Evolutionary conservation across 768 basidiomycete species (phyloP).

Genomic region (Termitomyces sp.): DNA sequence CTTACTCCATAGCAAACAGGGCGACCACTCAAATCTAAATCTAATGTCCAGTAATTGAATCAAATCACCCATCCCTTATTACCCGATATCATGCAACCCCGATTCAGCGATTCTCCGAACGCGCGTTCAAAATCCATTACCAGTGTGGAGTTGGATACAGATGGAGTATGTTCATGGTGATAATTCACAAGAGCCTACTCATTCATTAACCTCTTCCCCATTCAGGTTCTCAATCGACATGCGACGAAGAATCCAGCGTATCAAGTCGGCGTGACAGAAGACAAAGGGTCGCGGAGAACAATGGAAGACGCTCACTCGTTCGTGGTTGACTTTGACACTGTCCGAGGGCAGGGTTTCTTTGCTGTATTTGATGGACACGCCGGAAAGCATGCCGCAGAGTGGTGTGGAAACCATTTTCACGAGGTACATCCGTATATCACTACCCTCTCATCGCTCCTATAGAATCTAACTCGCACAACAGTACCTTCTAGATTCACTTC

Average conservation of each 20-base stretch:
- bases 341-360: conserved; percentile 96
- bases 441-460: background rate
- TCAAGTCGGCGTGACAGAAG: conserved; percentile 73
- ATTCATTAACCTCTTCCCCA: background rate
- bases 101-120: conserved; percentile 62
- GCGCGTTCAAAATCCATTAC: conserved; percentile 82
- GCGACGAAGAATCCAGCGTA: conserved; percentile 63
- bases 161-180: conserved; percentile 52
- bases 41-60: background rate
- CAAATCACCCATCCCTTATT: background rate
- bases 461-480: conserved; percentile 1
- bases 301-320: conserved; percentile 99
- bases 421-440: conserved; percentile 47
- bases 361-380: conserved; percentile 99
- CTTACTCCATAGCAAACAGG: background rate
- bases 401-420: conserved; percentile 97
- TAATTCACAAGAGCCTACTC: background rate
- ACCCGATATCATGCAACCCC: conserved; percentile 26
- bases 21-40: background rate
- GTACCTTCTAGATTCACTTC: conserved; percentile 67
- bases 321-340: conserved; percentile 87
- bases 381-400: conserved; percentile 97
- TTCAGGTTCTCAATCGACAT: conserved; percentile 72
- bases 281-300: conserved; percentile 84
- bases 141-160: conserved; percentile 71